These are phyloP conservation scores for Penicillium glabrum DNA, from an alignment of 2,329 filamentous ascomycete species.

Conservation along the genomic window DNA sequence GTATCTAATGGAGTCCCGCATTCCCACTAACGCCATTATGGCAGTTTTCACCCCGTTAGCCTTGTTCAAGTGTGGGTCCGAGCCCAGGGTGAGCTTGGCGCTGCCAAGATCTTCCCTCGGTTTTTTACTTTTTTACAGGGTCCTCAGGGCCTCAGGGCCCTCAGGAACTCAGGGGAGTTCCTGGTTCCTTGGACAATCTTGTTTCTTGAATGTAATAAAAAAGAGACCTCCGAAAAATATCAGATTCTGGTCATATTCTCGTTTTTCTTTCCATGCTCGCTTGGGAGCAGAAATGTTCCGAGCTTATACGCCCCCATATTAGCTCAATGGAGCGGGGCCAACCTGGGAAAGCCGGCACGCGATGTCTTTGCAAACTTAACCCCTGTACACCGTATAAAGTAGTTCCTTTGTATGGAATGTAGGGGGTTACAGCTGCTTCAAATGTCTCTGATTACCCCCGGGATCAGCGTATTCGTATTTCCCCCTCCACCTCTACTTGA, in stretches of 20 bases:
- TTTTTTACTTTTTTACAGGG: neutral
- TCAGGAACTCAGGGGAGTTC: neutral
- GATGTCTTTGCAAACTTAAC: neutral
- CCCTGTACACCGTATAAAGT: neutral
- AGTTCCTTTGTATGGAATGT: neutral
- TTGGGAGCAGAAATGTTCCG: neutral
- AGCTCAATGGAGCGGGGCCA: neutral
- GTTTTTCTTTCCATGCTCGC: neutral
- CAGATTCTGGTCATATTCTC: neutral
- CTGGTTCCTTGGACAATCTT: neutral
- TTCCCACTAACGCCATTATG: neutral
- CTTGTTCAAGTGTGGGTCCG: neutral
- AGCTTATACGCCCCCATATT: neutral
- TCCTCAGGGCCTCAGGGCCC: neutral
- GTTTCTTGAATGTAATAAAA: too few species aligned
- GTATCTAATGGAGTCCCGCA: neutral
- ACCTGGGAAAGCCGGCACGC: neutral
- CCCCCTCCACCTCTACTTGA: neutral
- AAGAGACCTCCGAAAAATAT: neutral
- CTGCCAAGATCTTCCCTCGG: neutral
- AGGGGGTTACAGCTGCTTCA: neutral
- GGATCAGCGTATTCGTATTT: constrained; percentile 5
- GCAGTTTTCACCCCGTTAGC: neutral
- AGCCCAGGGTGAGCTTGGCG: neutral
- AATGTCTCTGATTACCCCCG: neutral